Evolutionary conservation across 2,329 filamentous ascomycete species (phyloP), one percentile per base, ranked within the genome.

Genomic region (Botrytis galanthina): DNA sequence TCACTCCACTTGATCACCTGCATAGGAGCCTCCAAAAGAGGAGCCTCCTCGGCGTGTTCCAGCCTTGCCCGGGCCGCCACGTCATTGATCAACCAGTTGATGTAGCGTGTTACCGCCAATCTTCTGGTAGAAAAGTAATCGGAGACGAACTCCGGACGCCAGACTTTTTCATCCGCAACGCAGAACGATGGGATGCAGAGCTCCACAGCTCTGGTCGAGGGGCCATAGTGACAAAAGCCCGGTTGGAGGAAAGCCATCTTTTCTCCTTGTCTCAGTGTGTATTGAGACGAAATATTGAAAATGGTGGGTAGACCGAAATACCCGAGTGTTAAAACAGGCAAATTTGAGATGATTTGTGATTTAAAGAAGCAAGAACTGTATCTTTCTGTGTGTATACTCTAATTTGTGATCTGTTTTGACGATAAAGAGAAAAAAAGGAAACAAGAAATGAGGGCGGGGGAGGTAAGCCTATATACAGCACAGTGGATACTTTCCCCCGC

Each of bases 41-140:
- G 14, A 14, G 46, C 26, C 39, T 68, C 64, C 5, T 68, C 62
- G 6, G 6, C 18, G 10, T 46, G 48, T 68, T 42, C 46, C 10
- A 39, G 64, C 26, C 64, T 54, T 57, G 35, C 64, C 64, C 48
- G 64, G 16, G 26, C n/a, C 35, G 35, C 46, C 14, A 39, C 32
- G 7, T 67, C 32, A 54, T 67, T 67, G 37, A 54, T 54, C 32
- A 51, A 35, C 64, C 64, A 67, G 46, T 39, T 54, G 64, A 67
- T 35, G 10, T 54, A 48, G 16, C 64, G 64, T 20, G 46, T 67
- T 37, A 67, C 63, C 29, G 63, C 63, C 63, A 67, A 51, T 51
- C 63, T 67, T 18, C 63, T 48, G 63, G 14, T 9, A 20, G 63
- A 39, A 29, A 37, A 67, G 18, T 67, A 67, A 51, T 67, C 63